Conservation (phyloP, 371 early-diverging fungal genomes). For the Mortierella sp. region DNA sequence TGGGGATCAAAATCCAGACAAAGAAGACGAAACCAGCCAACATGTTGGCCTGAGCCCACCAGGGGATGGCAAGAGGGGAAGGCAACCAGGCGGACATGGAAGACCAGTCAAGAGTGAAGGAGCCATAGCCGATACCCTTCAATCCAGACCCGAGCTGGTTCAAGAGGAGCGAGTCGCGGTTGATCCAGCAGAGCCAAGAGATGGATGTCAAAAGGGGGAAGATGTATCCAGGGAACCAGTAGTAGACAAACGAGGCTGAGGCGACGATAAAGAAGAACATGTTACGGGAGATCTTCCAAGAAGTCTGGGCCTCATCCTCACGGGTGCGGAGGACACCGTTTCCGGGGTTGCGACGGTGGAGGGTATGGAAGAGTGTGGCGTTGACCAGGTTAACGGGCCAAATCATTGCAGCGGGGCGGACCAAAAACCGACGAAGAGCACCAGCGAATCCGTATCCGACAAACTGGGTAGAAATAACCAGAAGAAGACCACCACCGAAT, state of each 20-base stretch:
- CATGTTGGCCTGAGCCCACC: slow-evolving; percentile 80
- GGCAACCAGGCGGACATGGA: slow-evolving; percentile 73
- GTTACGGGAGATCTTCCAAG: slow-evolving; percentile 60
- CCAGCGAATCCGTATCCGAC: slow-evolving; percentile 92
- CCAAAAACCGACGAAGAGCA: slow-evolving; percentile 79
- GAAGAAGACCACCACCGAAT: slow-evolving; percentile 71
- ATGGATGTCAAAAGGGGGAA: slow-evolving; percentile 79
- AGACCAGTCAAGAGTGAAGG: slow-evolving; percentile 85
- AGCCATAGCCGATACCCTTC: slow-evolving; percentile 77
- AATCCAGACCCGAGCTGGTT: slow-evolving; percentile 74
- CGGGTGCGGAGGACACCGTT: slow-evolving; percentile 37
- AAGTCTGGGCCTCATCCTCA: slow-evolving; percentile 47
- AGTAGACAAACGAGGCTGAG: slow-evolving; percentile 72
- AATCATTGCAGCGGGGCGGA: slow-evolving; percentile 86
- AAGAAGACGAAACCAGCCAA: slow-evolving; percentile 76
- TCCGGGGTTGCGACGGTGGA: slow-evolving; percentile 67
- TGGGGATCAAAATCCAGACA: slow-evolving; percentile 83
- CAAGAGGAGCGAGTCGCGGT: slow-evolving; percentile 67
- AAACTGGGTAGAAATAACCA: slow-evolving; percentile 78
- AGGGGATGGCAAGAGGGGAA: slow-evolving; percentile 83
- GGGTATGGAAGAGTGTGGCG: slow-evolving; percentile 79
- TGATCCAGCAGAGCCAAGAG: slow-evolving; percentile 82
- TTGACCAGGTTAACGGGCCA: slow-evolving; percentile 88
- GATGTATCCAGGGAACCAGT: slow-evolving; percentile 85
- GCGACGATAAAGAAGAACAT: slow-evolving; percentile 76